phyloP scores from a whole-genome alignment of 116 monocot species.

The Papilionanthe hybrid region DNA sequence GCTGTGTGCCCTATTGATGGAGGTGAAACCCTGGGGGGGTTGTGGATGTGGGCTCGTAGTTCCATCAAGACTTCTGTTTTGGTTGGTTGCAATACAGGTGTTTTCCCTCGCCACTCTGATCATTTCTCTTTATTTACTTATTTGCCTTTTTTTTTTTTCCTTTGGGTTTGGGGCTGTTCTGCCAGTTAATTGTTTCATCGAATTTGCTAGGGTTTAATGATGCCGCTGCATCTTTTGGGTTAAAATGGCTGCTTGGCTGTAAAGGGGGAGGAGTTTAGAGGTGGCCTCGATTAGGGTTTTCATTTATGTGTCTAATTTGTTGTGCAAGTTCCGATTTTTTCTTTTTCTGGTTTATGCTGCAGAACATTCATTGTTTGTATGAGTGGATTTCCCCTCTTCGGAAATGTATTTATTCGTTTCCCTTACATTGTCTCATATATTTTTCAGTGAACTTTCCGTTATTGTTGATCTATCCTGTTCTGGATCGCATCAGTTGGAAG shows the following conservation, averaged over 20 bases:
- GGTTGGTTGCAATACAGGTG: conserved; percentile 26
- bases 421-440: neutral
- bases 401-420: neutral
- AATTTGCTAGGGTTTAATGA: conserved; percentile 1
- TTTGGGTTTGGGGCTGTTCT: neutral
- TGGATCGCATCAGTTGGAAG: neutral
- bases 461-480: conserved; percentile 6
- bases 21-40: conserved; percentile 34
- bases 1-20: conserved; percentile 27
- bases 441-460: neutral
- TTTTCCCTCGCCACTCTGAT: neutral
- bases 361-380: neutral
- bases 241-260: neutral
- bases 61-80: conserved; percentile 5
- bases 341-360: neutral
- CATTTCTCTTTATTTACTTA: neutral
- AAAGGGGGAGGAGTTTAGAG: neutral
- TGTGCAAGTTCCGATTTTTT: neutral
- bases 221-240: neutral
- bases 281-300: conserved; percentile 11
- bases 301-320: neutral
- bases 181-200: neutral
- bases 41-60: conserved; percentile 23
- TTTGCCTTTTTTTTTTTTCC: too few species aligned
- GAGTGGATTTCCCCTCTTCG: neutral